phyloP scores from a whole-genome alignment of 768 basidiomycete genomes.

The Panellus pusillus region DNA sequence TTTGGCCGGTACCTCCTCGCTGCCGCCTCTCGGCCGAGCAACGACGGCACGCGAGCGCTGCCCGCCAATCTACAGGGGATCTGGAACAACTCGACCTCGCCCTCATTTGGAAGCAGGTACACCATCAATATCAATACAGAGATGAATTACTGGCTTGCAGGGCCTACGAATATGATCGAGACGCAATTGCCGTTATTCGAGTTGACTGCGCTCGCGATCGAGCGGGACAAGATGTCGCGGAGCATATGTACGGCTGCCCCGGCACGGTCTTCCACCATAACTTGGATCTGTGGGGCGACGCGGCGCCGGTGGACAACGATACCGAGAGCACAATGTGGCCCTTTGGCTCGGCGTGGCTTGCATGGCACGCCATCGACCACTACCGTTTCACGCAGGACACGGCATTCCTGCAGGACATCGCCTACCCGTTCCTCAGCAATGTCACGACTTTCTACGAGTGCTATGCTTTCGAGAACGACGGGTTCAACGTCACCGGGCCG shows the following conservation, averaged over 20 bases:
- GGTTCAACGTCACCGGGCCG: constrained; percentile 2
- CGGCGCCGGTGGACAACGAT: constrained; percentile 6
- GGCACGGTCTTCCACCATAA: constrained; percentile 7
- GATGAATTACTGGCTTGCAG: constrained; percentile 7
- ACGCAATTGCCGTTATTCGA: constrained; percentile 3
- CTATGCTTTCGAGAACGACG: constrained; percentile 2
- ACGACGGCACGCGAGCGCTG: constrained; percentile 4
- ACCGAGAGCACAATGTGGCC: constrained; percentile 5
- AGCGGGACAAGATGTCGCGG: background rate
- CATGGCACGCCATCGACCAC: constrained; percentile 7
- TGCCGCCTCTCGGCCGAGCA: constrained; percentile 4
- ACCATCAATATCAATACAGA: constrained; percentile 9
- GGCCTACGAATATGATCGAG: constrained; percentile 8
- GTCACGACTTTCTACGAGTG: constrained; percentile 7
- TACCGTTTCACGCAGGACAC: constrained; percentile 3
- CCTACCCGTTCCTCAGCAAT: constrained; percentile 5
- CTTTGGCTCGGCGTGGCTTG: constrained; percentile 3
- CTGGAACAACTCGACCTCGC: constrained; percentile 1
- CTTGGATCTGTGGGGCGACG: constrained; percentile 6
- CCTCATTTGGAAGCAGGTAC: constrained; percentile 5
- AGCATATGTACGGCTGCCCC: constrained; percentile 5
- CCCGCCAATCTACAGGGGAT: constrained; percentile 7
- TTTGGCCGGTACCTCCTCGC: constrained; percentile 7
- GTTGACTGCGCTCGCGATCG: background rate
- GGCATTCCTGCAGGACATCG: background rate